These are phyloP conservation scores for Mucor irregularis DNA, from an alignment of 371 early-diverging fungal species.

Conservation along the genomic window DNA sequence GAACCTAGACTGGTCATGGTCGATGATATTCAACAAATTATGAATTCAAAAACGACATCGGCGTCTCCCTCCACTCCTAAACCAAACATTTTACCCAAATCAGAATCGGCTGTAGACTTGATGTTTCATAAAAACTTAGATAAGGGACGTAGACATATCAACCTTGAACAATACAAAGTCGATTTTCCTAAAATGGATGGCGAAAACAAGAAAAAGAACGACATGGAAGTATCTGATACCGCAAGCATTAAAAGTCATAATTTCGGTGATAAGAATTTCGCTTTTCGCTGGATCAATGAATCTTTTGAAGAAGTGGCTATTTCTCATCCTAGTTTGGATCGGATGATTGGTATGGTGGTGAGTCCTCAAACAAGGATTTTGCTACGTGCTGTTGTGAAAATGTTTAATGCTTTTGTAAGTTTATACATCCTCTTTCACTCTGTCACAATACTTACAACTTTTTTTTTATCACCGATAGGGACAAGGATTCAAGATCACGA, in stretches of 20 bases:
- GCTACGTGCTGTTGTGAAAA: conserved; percentile 49
- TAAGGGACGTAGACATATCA: conserved; percentile 11
- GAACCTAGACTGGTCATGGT: conserved; percentile 33
- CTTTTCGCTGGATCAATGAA: conserved; percentile 52
- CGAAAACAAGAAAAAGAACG: conserved; percentile 12
- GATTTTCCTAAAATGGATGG: conserved; percentile 23
- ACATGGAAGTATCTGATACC: conserved; percentile 14
- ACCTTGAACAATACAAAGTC: conserved; percentile 10
- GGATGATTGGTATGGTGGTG: conserved; percentile 57
- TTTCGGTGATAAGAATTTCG: conserved; percentile 55
- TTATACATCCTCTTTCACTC: neutral
- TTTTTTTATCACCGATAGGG: conserved; percentile 46
- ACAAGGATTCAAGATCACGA: conserved; percentile 77
- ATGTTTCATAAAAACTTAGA: conserved; percentile 31
- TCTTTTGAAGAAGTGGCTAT: conserved; percentile 52
- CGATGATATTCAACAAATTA: conserved; percentile 13
- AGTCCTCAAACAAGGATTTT: conserved; percentile 49
- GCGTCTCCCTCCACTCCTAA: conserved; percentile 11
- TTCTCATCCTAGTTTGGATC: conserved; percentile 51
- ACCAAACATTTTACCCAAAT: conserved; percentile 9
- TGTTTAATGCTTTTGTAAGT: conserved; percentile 46
- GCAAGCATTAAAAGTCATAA: conserved; percentile 46
- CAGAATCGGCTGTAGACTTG: conserved; percentile 34
- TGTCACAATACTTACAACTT: neutral
- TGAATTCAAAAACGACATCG: no score